Evolutionary conservation across 441 rosid species (phyloP).

Genomic region (Arabidopsis hybrid): DNA sequence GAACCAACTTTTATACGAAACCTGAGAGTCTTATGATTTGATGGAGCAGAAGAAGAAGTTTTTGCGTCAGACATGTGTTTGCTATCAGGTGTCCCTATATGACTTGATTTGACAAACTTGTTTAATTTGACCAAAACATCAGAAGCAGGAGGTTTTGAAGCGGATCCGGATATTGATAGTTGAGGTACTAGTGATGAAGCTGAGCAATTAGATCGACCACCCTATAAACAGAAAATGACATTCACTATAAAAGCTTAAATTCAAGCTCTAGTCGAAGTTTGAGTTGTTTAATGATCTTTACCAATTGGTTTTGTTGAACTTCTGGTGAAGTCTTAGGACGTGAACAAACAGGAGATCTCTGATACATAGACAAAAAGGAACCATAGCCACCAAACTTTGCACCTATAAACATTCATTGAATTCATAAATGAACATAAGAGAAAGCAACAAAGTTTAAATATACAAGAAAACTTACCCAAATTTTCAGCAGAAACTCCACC

Average conservation of each 20-base stretch:
- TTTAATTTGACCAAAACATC: slow-evolving; percentile 57
- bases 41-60: slow-evolving; percentile 51
- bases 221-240: slow-evolving; percentile 21
- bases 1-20: slow-evolving; percentile 90
- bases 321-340: slow-evolving; percentile 44
- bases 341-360: slow-evolving; percentile 47
- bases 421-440: slow-evolving; percentile 25
- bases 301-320: slow-evolving; percentile 42
- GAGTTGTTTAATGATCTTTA: slow-evolving; percentile 4
- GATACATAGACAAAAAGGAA: slow-evolving; percentile 59
- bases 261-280: background rate
- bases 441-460: slow-evolving; percentile 14
- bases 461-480: slow-evolving; percentile 54
- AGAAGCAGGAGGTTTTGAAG: slow-evolving; percentile 51
- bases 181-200: slow-evolving; percentile 34
- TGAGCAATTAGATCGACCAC: slow-evolving; percentile 26
- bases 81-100: slow-evolving; percentile 49
- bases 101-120: slow-evolving; percentile 47
- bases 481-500: slow-evolving; percentile 80
- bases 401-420: slow-evolving; percentile 48
- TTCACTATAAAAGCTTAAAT: background rate
- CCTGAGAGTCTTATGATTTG: slow-evolving; percentile 68
- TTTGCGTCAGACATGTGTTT: slow-evolving; percentile 50
- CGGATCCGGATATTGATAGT: slow-evolving; percentile 44
- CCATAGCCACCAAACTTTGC: slow-evolving; percentile 70